Evolutionary conservation across 73 alveolate species (phyloP), one percentile per base, ranked within the genome.

Genomic region (Paramecium bursaria): DNA sequence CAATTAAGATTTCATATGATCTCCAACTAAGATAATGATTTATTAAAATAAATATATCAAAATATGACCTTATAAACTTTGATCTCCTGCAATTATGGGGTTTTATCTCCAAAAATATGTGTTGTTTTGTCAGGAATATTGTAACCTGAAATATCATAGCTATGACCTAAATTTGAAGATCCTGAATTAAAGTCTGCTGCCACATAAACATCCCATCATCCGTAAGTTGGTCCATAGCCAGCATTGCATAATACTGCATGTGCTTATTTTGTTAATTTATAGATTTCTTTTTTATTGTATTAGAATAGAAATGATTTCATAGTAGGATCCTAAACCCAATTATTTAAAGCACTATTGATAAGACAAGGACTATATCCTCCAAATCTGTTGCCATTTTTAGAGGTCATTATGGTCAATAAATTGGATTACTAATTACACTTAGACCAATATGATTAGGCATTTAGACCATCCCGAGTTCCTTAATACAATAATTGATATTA

Each of bases 311-410:
- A 67, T 67, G 82, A 67, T 44, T 42, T 30, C 50, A 67, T 15
- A 19, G 60, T 9, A 33, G 33, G 42, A 67, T 67, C 82, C 44
- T 17, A 17, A 6, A 33, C 53, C 15, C 44, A 67, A 21, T 42
- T 35, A 0, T 47, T 47, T 27, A 57, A 57, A n/a, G 15, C 44
- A 14, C 39, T 33, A 19, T 4, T 35, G 60, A 53, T 39, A 14
- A 33, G n/a, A 67, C 82, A 67, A 1, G 82, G 82, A 67, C 60
- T 15, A 67, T 67, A 67, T 39, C 61, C 82, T 4, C 82, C 82
- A 67, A 39, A 67, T 15, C 33, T 26, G 44, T 3, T 9, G 10
- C 57, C 57, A 42, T 22, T n/a, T 57, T 57, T 57, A 11, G 76
- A 57, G 27, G 19, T 14, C 27, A 57, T 30, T 30, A 57, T 14